Conservation (phyloP, 2,329 filamentous ascomycete species). For the Rutstroemia sp. region DNA sequence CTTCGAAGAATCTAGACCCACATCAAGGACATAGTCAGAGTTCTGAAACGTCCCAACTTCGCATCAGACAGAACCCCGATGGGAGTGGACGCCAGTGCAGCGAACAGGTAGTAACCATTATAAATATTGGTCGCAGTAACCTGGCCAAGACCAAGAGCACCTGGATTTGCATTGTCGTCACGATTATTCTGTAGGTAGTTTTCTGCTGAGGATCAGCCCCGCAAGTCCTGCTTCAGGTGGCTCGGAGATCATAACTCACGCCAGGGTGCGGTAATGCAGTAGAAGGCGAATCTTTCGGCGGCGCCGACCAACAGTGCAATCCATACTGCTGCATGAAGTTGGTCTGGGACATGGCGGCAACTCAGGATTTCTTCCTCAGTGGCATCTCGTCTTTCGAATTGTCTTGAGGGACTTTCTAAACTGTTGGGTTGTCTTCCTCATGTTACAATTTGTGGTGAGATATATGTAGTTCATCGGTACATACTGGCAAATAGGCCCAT, state of each 20-base stretch:
- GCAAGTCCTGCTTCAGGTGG: neutral
- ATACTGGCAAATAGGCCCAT: neutral
- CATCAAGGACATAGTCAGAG: neutral
- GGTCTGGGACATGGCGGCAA: neutral
- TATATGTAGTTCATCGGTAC: neutral
- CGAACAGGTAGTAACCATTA: neutral
- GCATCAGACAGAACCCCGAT: neutral
- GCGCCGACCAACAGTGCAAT: neutral
- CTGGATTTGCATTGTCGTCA: neutral
- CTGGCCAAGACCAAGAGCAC: neutral
- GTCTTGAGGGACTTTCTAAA: neutral
- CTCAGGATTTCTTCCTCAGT: neutral
- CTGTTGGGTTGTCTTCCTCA: neutral
- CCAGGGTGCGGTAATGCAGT: neutral
- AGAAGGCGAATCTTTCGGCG: neutral
- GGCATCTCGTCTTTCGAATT: neutral
- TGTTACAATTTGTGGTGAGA: neutral
- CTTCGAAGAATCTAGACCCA: neutral
- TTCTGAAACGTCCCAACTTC: neutral
- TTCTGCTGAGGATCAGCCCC: neutral
- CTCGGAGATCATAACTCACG: neutral
- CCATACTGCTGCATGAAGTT: neutral
- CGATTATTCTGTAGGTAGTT: neutral
- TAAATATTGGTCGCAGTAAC: neutral
- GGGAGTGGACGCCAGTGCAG: neutral